Conservation (phyloP, 768 basidiomycete species). For the Boletellus sp. region DNA sequence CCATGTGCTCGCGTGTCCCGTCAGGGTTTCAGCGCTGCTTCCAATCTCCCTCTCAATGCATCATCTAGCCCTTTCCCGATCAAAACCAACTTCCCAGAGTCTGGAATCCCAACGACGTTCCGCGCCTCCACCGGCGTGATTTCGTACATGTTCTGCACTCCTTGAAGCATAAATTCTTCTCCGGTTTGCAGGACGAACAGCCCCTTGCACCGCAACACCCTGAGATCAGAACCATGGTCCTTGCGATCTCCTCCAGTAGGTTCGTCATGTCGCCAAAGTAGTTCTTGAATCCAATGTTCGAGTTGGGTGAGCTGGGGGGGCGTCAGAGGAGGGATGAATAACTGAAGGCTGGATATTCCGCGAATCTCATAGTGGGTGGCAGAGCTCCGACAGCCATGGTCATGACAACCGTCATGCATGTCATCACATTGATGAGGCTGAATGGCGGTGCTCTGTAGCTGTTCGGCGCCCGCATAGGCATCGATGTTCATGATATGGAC, state of each 20-base stretch:
- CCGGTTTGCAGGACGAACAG: constrained; percentile 57
- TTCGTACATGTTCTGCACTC: constrained; percentile 89
- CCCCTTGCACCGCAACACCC: constrained; percentile 87
- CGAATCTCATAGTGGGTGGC: constrained; percentile 62
- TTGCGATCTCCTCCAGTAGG: constrained; percentile 36
- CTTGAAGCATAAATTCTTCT: constrained; percentile 75
- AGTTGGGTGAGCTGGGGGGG: constrained; percentile 46
- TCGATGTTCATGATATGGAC: constrained; percentile 72
- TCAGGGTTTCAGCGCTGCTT: constrained; percentile 19
- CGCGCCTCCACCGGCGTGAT: constrained; percentile 45
- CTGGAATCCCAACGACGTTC: constrained; percentile 46
- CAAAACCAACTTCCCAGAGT: constrained; percentile 77
- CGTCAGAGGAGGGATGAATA: constrained; percentile 61
- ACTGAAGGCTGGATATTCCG: constrained; percentile 80
- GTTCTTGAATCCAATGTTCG: constrained; percentile 74
- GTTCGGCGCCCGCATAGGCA: constrained; percentile 60
- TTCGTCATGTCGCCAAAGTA: constrained; percentile 75
- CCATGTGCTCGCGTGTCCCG: too few species aligned
- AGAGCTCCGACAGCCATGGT: constrained; percentile 33
- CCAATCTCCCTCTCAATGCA: constrained; percentile 51
- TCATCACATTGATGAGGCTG: constrained; percentile 35
- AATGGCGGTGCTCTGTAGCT: constrained; percentile 21
- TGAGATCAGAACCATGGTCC: constrained; percentile 31
- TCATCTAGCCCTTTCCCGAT: constrained; percentile 79
- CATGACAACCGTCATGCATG: constrained; percentile 23